Base-by-base conservation (phyloP, 495 filamentous ascomycete species). In the Penicillium canariense region DNA sequence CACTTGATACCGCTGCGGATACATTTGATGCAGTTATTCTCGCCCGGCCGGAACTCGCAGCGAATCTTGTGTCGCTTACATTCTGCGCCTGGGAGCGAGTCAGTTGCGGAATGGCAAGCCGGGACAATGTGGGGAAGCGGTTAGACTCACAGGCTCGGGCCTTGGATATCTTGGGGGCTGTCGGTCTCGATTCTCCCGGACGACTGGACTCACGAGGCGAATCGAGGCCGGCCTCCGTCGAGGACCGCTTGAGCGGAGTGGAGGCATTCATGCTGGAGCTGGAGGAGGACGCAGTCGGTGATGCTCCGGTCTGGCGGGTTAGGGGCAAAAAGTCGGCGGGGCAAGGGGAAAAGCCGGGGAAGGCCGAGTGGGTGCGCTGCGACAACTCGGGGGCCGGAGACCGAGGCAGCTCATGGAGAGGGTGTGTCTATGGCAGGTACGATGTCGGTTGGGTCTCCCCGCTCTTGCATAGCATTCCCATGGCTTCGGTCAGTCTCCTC, bases 11-110 rank as follows among this genome's bases (percentile, higher is more conserved):
- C 73, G 38, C 73, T 76, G 40, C 75, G 75, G 15, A 68, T 54
- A 55, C 75, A 77, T 64, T 77, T 77, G 5, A 67, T 73, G 50
- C 75, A 77, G 48, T 65, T 76, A 11, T 65, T 48, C 44, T 76
- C 75, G 2, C 75, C 75, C 2, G 68, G 25, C 44, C 68, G 68
- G 52, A 77, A 74, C 50, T 77, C 75, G 52, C 75, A 77, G 42
- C 72, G 72, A 48, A 77, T 77, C 49, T 77, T 77, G 55, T 77
- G 75, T 31, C 75, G 68, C 52, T 77, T 77, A 43, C 75, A 77
- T 50, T 77, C 75, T 9, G 75, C 75, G 52, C 75, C 75, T 77
- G 50, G 14, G 42, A 31, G 18, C 15, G 47, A 36, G 49, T 48
- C 31, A 43, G 35, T 30, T n/a, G 27, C 39, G 36, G 36, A 20